Conservation (phyloP, 805 yeast species). For the Saturnispora gosingensis region DNA sequence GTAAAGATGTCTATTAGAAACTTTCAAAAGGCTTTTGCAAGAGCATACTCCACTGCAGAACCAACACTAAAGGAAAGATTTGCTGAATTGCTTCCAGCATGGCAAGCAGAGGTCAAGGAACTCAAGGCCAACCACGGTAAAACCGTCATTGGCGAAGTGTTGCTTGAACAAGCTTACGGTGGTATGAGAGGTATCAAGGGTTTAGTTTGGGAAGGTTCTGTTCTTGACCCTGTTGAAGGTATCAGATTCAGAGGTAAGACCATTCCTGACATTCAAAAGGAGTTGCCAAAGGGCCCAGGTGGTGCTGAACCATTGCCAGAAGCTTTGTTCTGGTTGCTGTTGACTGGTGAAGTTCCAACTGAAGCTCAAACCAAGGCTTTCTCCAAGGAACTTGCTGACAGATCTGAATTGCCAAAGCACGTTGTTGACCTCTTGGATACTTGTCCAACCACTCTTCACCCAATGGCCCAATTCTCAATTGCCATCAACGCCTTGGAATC, state of each 20-base stretch:
- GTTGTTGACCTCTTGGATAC: constrained; percentile 64
- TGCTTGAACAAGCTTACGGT: constrained; percentile 77
- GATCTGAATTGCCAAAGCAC: constrained; percentile 70
- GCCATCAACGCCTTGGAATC: constrained; percentile 75
- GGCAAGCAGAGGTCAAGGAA: constrained; percentile 83
- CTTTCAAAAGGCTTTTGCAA: constrained; percentile 23
- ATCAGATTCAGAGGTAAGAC: constrained; percentile 80
- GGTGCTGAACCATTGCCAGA: constrained; percentile 64
- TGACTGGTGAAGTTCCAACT: constrained; percentile 79
- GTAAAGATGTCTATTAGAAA: constrained; percentile 21
- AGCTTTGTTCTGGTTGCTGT: constrained; percentile 71
- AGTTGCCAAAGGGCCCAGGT: constrained; percentile 67
- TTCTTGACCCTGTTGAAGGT: constrained; percentile 76
- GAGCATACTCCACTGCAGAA: constrained; percentile 33
- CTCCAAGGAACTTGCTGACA: constrained; percentile 69
- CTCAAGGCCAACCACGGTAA: constrained; percentile 88
- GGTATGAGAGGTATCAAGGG: constrained; percentile 88
- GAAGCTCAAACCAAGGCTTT: constrained; percentile 60
- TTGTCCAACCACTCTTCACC: constrained; percentile 69
- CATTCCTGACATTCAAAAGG: constrained; percentile 67
- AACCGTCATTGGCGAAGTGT: constrained; percentile 67
- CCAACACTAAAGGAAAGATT: constrained; percentile 85
- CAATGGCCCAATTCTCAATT: constrained; percentile 85
- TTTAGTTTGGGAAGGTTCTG: constrained; percentile 84
- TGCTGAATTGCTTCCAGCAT: constrained; percentile 84